Conservation (phyloP, 768 basidiomycete species). For the Rhizopogon vinicolor region DNA sequence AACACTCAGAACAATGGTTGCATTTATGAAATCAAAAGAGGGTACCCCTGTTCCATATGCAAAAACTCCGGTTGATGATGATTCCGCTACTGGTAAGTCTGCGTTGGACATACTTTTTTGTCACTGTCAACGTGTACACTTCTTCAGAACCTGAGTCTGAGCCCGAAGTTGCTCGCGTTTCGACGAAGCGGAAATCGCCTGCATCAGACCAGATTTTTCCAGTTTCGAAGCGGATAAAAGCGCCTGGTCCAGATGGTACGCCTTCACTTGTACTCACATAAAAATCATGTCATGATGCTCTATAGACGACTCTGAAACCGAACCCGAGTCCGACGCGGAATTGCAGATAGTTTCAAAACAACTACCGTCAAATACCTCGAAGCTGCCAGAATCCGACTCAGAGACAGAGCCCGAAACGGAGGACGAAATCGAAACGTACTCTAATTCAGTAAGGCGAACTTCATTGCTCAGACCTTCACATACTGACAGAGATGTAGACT, state of each 20-base stretch:
- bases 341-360: background rate
- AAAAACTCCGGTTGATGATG: slow-evolving; percentile 5
- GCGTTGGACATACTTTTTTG: background rate
- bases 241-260: slow-evolving; percentile 13
- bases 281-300: background rate
- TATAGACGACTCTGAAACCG: slow-evolving; percentile 40
- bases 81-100: slow-evolving; percentile 21
- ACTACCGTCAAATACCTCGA: background rate
- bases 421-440: slow-evolving; percentile 21
- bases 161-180: slow-evolving; percentile 2
- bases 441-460: slow-evolving; percentile 18
- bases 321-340: slow-evolving; percentile 38
- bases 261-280: background rate
- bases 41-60: background rate
- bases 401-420: slow-evolving; percentile 40
- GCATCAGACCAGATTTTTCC: slow-evolving; percentile 7
- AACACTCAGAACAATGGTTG: slow-evolving; percentile 19
- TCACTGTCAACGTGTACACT: background rate
- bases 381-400: slow-evolving; percentile 19
- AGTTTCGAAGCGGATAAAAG: slow-evolving; percentile 15
- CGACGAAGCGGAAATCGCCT: slow-evolving; percentile 22
- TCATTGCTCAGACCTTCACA: background rate
- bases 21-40: slow-evolving; percentile 8
- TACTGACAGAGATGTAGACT: slow-evolving; percentile 21
- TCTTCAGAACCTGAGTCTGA: slow-evolving; percentile 28